Evolutionary conservation across 2,329 filamentous ascomycete species (phyloP).

Genomic region (Myriangium duriaei): DNA sequence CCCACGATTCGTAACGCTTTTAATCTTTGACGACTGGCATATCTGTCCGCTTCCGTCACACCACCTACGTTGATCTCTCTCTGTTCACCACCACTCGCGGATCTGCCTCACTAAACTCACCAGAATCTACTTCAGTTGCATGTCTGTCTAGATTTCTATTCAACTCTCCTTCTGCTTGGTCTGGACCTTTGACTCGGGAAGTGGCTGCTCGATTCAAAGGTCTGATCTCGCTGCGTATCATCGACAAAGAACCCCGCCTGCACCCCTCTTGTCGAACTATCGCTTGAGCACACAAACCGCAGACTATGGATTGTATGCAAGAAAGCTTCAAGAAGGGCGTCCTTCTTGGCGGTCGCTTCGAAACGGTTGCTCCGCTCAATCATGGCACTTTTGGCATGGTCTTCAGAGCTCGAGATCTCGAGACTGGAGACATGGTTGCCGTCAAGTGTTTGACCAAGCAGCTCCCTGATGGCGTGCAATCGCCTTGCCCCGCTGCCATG

Average conservation of each 20-base stretch:
- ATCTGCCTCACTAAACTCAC: not conserved
- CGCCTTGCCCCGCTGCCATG: slow-evolving; percentile 44
- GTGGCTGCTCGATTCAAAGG: slow-evolving; percentile 8
- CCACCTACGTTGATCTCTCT: not conserved
- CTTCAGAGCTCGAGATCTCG: slow-evolving; percentile 73
- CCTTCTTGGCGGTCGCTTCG: slow-evolving; percentile 77
- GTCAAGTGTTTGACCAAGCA: slow-evolving; percentile 94
- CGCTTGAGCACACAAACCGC: too few species aligned
- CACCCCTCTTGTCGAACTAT: slow-evolving; percentile 1
- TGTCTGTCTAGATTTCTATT: slow-evolving; percentile 7
- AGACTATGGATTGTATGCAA: slow-evolving; percentile 88
- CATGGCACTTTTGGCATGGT: slow-evolving; percentile 99
- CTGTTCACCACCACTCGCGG: not conserved
- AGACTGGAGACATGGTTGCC: slow-evolving; percentile 69
- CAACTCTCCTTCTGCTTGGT: slow-evolving; percentile 2
- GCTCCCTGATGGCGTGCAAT: slow-evolving; percentile 36
- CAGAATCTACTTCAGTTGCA: slow-evolving; percentile 2
- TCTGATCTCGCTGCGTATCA: slow-evolving; percentile 10
- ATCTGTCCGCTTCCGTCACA: not conserved
- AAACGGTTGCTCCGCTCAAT: slow-evolving; percentile 87
- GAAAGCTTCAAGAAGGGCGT: slow-evolving; percentile 68
- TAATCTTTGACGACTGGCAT: slow-evolving; percentile 1
- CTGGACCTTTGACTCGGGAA: slow-evolving; percentile 7
- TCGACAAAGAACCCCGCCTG: slow-evolving; percentile 1
- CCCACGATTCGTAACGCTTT: slow-evolving; percentile 7